phyloP scores from a whole-genome alignment of 768 basidiomycete species.

The Termitomyces sp. region DNA sequence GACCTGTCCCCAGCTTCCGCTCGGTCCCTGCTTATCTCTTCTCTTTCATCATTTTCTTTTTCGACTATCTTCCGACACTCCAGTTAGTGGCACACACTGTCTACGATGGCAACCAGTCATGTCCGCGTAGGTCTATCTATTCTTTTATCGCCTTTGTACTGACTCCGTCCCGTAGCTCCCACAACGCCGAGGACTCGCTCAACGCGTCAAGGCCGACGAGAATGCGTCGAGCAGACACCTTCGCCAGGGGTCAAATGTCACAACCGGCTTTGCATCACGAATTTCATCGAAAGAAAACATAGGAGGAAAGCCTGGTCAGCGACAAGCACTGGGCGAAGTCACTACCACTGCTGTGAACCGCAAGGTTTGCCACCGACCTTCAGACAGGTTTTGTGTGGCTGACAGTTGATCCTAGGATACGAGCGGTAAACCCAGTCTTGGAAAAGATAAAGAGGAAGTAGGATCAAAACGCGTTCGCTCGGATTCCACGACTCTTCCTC shows the following conservation, averaged over 20 bases:
- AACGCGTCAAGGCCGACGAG: conserved; percentile 73
- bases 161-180: conserved; percentile 41
- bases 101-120: conserved; percentile 57
- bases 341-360: conserved; percentile 73
- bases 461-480: conserved; percentile 65
- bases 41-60: conserved; percentile 17
- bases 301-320: conserved; percentile 50
- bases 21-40: conserved; percentile 22
- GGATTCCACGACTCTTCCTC: conserved; percentile 54
- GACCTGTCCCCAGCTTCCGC: conserved; percentile 15
- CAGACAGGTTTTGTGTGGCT: conserved; percentile 10
- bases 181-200: conserved; percentile 60
- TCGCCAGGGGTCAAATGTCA: conserved; percentile 53
- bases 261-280: conserved; percentile 44
- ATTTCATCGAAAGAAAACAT: conserved; percentile 42
- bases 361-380: conserved; percentile 42
- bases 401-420: conserved; percentile 35
- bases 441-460: conserved; percentile 67
- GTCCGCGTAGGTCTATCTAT: conserved; percentile 43
- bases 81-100: conserved; percentile 16
- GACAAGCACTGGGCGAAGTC: conserved; percentile 79
- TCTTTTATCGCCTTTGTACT: conserved; percentile 13
- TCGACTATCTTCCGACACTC: conserved; percentile 20
- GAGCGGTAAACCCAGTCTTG: conserved; percentile 38
- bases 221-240: conserved; percentile 67